Evolutionary conservation across 352 stramenopile species (phyloP), one percentile per base, ranked within the genome.

Genomic region (Phytophthora meadii): DNA sequence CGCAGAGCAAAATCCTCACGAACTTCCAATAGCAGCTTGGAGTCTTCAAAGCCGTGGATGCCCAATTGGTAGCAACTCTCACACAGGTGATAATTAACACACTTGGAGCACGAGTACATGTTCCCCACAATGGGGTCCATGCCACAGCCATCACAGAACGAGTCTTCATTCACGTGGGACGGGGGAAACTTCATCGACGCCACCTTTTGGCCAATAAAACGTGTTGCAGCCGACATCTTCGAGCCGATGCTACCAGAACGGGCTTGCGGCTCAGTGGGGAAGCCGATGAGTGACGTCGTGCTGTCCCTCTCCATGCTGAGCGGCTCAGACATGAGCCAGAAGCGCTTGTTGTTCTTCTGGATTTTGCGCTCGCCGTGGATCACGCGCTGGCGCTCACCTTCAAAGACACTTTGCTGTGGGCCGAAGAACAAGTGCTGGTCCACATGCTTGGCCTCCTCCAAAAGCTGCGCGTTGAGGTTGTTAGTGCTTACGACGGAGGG

Each of bases 81-180:
- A 57, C 88, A 96, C 30, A 96, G 67, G 50, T 74, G 77, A 67
- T 92, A 96, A 65, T 96, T 95, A 41, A 79, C 69, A 70, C 88
- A 96, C 65, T 81, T 87, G 59, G 87, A 95, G 73, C 88, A 96
- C 55, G 88, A 91, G 61, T 91, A 96, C 85, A 94, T 94, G 76
- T 94, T 86, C 30, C 88, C 88, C 14, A 95, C 70, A 62, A 96
- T 91, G 15, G 88, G 88, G 61, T 95, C 87, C 88, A 96, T 93
- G 58, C 88, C 88, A 53, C 88, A 96, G 55, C 88, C 88, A 57
- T 96, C 88, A 65, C 88, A 96, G 79, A 96, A 96, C 63, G 88
- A 95, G 66, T 96, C 85, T 12, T 93, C 83, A 70, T 96, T 93
- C 42, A 96, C 79, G 50, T 94, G 81, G 7, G 73, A 74, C 12